Percentiles rank a stretch among this genome's conserved stretches.
phyloP scores from a whole-genome alignment of 257 asterid genomes.

The Mitragyna speciosa region DNA sequence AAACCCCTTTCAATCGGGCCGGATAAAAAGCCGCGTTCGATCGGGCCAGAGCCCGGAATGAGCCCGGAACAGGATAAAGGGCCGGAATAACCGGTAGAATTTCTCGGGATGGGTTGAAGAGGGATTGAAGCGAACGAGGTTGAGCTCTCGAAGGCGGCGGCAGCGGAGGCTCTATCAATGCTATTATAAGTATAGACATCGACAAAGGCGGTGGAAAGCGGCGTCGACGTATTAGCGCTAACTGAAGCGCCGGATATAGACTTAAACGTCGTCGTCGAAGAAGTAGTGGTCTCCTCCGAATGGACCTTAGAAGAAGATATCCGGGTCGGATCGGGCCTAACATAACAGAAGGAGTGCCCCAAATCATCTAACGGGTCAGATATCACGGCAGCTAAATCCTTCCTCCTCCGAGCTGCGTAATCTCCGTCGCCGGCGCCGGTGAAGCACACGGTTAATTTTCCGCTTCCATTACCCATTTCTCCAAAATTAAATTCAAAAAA shows the following conservation, averaged over 20 bases:
- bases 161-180: conserved; percentile 70
- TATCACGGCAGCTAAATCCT: conserved; percentile 37
- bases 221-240: conserved; percentile 90
- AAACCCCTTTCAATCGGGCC: conserved; percentile 84
- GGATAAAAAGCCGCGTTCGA: conserved; percentile 78
- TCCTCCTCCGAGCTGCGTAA: conserved; percentile 53
- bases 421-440: conserved; percentile 43
- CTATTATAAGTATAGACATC: conserved; percentile 58
- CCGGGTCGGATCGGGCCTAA: conserved; percentile 62
- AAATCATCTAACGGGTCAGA: conserved; percentile 82
- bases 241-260: conserved; percentile 94
- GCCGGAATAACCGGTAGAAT: conserved; percentile 56
- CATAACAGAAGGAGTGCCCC: conserved; percentile 93
- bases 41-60: conserved; percentile 58
- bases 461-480: conserved; percentile 89
- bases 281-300: conserved; percentile 39
- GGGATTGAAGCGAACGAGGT: conserved; percentile 84
- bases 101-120: conserved; percentile 78
- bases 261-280: conserved; percentile 56
- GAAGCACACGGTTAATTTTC: conserved; percentile 80
- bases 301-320: conserved; percentile 62
- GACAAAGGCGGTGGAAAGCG: conserved; percentile 72
- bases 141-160: conserved; percentile 89
- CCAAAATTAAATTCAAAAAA: background rate
- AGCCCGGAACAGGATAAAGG: conserved; percentile 50